phyloP scores from a whole-genome alignment of 2,329 filamentous ascomycete species.

The Cladosporium phlei region DNA sequence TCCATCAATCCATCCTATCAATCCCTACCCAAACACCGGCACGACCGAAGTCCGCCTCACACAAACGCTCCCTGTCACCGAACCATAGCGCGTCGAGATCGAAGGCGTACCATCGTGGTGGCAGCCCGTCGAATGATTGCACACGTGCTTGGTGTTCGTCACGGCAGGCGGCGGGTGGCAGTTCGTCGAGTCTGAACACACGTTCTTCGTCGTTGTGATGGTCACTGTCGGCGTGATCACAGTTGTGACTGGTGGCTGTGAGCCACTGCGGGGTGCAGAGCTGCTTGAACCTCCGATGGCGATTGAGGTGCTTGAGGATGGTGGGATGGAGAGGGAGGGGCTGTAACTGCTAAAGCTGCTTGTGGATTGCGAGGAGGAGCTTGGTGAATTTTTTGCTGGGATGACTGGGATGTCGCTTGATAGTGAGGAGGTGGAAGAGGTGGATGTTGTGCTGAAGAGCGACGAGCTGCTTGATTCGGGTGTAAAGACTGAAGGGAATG shows the following conservation, averaged over 20 bases:
- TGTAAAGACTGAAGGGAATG: not conserved
- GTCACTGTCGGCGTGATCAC: not conserved
- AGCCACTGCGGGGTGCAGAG: not conserved
- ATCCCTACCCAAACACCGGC: too few relatives aligned
- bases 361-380: too few relatives aligned
- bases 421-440: not conserved
- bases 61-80: not conserved
- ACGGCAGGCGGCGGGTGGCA: not conserved
- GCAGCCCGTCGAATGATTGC: not conserved
- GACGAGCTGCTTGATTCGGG: not conserved
- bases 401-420: too few relatives aligned
- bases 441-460: not conserved
- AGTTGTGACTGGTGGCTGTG: not conserved
- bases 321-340: too few relatives aligned
- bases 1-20: too few relatives aligned
- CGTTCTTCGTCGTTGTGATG: not conserved
- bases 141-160: not conserved
- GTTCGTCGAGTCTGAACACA: not conserved
- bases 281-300: not conserved
- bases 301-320: not conserved
- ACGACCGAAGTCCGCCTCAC: constrained; percentile 1
- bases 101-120: not conserved
- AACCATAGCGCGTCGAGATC: constrained; percentile 1
- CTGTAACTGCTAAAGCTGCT: too few relatives aligned
- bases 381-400: too few relatives aligned